These are phyloP conservation scores for Chrysoporthe cubensis DNA, from an alignment of 2,329 filamentous ascomycete genomes.

Conservation along the genomic window DNA sequence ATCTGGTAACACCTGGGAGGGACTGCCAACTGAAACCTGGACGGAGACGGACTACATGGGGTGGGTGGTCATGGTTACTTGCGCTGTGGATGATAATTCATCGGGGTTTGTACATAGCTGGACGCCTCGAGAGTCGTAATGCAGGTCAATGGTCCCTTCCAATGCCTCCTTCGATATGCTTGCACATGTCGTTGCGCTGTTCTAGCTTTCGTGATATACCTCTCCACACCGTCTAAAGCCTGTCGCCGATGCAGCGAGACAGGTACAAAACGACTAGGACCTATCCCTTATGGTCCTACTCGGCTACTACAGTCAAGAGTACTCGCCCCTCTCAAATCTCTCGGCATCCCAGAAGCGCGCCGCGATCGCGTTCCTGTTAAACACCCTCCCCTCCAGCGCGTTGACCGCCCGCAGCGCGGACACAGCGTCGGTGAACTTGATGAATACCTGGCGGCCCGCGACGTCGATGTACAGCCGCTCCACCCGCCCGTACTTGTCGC, in stretches of 20 bases:
- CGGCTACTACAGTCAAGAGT: constrained; percentile 35
- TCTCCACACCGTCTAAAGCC: constrained; percentile 9
- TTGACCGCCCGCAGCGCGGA: constrained; percentile 89
- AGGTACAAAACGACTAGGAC: too few species aligned
- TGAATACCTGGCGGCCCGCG: constrained; percentile 73
- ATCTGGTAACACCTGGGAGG: constrained; percentile 5
- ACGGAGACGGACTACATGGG: background rate
- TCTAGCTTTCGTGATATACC: background rate
- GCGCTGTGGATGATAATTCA: background rate
- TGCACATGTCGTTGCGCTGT: background rate
- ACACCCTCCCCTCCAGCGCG: constrained; percentile 82
- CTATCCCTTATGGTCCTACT: too few species aligned
- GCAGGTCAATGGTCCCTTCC: constrained; percentile 19
- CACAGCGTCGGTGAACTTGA: constrained; percentile 86
- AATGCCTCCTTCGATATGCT: background rate
- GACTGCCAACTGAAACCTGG: constrained; percentile 8
- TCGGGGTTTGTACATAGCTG: constrained; percentile 16
- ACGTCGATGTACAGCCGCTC: constrained; percentile 78
- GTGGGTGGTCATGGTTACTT: background rate
- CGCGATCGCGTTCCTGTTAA: constrained; percentile 84
- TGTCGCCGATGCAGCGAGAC: too few species aligned
- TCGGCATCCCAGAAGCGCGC: constrained; percentile 82
- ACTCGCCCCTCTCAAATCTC: constrained; percentile 75
- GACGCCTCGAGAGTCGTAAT: constrained; percentile 9
- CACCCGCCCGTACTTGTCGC: constrained; percentile 83